Conservation (phyloP, 2,329 filamentous ascomycete species). For the Microcera coccophila region DNA sequence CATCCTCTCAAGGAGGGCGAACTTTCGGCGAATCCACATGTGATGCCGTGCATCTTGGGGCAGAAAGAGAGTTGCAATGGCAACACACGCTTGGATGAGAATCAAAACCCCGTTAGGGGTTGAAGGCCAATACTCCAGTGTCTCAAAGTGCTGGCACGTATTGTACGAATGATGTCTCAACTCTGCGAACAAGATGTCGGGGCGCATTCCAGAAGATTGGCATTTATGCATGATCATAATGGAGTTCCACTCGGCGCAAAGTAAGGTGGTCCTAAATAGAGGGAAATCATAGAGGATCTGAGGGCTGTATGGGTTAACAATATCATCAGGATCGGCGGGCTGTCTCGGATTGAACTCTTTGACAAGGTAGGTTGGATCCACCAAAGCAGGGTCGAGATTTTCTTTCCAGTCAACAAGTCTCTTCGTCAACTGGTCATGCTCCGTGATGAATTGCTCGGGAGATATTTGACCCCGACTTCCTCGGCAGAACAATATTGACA, state of each 20-base stretch:
- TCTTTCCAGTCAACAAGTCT: conserved; percentile 48
- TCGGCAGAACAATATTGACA: conserved; percentile 71
- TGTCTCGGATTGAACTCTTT: conserved; percentile 56
- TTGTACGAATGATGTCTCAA: conserved; percentile 61
- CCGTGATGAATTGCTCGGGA: conserved; percentile 59
- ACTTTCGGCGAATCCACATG: conserved; percentile 75
- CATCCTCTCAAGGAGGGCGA: conserved; percentile 71
- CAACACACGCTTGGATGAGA: conserved; percentile 70
- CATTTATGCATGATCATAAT: conserved; percentile 77
- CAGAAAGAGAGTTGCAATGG: conserved; percentile 74
- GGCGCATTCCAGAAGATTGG: conserved; percentile 59
- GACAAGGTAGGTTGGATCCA: conserved; percentile 59
- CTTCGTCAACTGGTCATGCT: conserved; percentile 54
- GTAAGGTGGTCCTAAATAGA: conserved; percentile 69
- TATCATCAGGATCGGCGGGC: conserved; percentile 56
- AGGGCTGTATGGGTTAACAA: conserved; percentile 69
- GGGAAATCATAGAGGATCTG: conserved; percentile 67
- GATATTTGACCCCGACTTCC: conserved; percentile 61
- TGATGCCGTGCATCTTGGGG: conserved; percentile 68
- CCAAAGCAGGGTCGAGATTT: conserved; percentile 58
- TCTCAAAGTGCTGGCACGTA: conserved; percentile 75
- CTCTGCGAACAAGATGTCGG: conserved; percentile 49
- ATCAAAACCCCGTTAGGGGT: conserved; percentile 68
- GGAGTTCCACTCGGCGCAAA: conserved; percentile 73
- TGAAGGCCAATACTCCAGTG: conserved; percentile 67